Conservation (phyloP, 2,329 filamentous ascomycete genomes). For the Penicillium sp. region DNA sequence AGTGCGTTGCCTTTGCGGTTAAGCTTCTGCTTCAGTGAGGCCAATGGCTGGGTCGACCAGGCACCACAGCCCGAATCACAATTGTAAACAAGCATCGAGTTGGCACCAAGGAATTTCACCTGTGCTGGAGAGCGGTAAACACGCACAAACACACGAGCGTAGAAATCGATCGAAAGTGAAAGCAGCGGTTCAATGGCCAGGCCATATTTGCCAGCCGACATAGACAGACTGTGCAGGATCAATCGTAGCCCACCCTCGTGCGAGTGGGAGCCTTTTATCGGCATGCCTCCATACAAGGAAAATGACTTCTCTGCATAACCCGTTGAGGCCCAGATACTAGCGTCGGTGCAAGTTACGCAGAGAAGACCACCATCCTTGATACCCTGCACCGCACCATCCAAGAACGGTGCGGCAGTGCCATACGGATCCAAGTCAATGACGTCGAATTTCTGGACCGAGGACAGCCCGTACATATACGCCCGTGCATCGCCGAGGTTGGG, state of each 20-base stretch:
- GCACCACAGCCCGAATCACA: constrained; percentile 91
- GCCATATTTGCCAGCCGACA: constrained; percentile 79
- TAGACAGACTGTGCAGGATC: constrained; percentile 78
- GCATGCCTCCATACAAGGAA: constrained; percentile 87
- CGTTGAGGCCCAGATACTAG: constrained; percentile 89
- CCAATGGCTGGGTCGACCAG: constrained; percentile 79
- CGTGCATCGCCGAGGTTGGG: constrained; percentile 80
- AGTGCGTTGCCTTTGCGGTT: constrained; percentile 71
- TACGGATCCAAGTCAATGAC: constrained; percentile 97
- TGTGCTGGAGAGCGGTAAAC: constrained; percentile 76
- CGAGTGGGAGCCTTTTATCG: constrained; percentile 78
- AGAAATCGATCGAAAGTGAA: constrained; percentile 94
- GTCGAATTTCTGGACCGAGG: constrained; percentile 65
- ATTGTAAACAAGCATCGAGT: constrained; percentile 89
- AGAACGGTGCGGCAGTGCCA: constrained; percentile 86
- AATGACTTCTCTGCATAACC: constrained; percentile 94
- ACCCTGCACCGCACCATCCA: constrained; percentile 86
- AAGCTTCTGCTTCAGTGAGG: constrained; percentile 63
- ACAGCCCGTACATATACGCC: constrained; percentile 79
- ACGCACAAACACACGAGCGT: constrained; percentile 83
- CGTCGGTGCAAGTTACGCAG: constrained; percentile 95
- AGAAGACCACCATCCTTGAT: constrained; percentile 85
- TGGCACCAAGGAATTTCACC: constrained; percentile 87
- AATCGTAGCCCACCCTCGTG: constrained; percentile 89
- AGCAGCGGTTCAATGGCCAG: constrained; percentile 86